Evolutionary conservation across 2,329 filamentous ascomycete species (phyloP).

Genomic region (Thermomyces lanuginosus): DNA sequence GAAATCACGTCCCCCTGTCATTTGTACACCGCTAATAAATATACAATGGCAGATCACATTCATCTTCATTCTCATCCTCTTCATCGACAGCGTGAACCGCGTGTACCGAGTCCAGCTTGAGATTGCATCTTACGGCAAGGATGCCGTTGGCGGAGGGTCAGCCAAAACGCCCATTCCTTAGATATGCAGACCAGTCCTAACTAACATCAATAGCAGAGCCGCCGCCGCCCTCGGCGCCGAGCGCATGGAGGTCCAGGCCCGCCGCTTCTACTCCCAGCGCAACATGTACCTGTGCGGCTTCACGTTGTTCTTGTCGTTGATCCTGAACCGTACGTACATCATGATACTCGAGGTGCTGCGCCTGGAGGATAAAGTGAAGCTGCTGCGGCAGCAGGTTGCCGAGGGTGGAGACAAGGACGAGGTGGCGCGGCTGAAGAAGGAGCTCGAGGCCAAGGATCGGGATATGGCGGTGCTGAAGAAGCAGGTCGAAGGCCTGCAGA

Average conservation of each 20-base stretch:
- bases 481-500: conserved; percentile 67
- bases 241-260: conserved; percentile 93
- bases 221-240: conserved; percentile 61
- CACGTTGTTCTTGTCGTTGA: conserved; percentile 94
- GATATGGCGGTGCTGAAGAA: conserved; percentile 59
- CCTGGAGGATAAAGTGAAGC: conserved; percentile 81
- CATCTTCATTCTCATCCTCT: conserved; percentile 96
- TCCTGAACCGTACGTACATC: conserved; percentile 93
- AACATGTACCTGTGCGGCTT: conserved; percentile 99
- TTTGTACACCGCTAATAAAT: neutral
- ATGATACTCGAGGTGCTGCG: conserved; percentile 88
- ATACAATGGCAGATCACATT: conserved; percentile 59
- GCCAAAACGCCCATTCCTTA: conserved; percentile 10
- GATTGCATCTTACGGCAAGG: conserved; percentile 55
- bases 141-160: conserved; percentile 34
- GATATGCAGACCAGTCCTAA: neutral
- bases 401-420: conserved; percentile 57
- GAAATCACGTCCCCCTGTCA: neutral
- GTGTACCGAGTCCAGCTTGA: conserved; percentile 95
- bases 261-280: conserved; percentile 99
- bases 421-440: conserved; percentile 57
- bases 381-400: conserved; percentile 55
- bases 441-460: conserved; percentile 18
- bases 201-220: conserved; percentile 29
- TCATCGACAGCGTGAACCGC: conserved; percentile 88